A percentile compares a stretch with the other conserved stretches of the same genome.
Evolutionary conservation across 2,329 filamentous ascomycete species (phyloP).

Genomic region (Cladobotryum mycophilum): DNA sequence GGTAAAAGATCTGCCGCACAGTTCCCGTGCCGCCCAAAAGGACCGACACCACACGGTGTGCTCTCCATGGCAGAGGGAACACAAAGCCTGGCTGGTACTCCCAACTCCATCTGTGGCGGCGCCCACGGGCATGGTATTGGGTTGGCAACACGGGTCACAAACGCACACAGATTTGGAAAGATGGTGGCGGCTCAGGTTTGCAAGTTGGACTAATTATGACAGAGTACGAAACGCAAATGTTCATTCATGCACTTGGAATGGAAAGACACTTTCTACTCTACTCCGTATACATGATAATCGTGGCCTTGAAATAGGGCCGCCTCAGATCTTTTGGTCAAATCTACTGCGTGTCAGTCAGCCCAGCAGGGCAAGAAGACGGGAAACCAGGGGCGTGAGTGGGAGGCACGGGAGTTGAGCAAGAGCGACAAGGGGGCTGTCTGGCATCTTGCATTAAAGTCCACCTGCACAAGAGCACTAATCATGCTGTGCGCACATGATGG

Average conservation of each 20-base stretch:
- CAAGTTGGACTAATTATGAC: neutral
- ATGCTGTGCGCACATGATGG: neutral
- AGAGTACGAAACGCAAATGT: neutral
- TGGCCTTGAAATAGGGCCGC: too few species aligned
- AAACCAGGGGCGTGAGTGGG: neutral
- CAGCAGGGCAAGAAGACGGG: neutral
- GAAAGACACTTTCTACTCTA: too few species aligned
- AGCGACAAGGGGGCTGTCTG: neutral
- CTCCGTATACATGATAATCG: too few species aligned
- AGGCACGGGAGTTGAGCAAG: neutral
- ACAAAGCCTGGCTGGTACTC: neutral
- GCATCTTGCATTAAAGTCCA: neutral
- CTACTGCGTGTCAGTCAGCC: neutral
- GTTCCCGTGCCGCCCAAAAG: slow-evolving; percentile 5
- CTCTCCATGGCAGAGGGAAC: neutral
- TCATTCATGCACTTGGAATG: too few species aligned
- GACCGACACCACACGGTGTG: neutral
- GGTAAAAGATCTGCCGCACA: slow-evolving; percentile 9
- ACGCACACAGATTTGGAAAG: neutral
- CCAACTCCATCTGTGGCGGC: neutral
- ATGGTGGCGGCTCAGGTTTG: neutral
- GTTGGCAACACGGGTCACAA: neutral
- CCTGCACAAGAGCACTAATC: too few species aligned
- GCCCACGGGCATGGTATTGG: neutral
- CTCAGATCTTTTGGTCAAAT: too few species aligned